A percentile compares a stretch with the other conserved stretches of the same genome.
Evolutionary conservation across 345 rosid species (phyloP).

Genomic region (Linum trigynum): DNA sequence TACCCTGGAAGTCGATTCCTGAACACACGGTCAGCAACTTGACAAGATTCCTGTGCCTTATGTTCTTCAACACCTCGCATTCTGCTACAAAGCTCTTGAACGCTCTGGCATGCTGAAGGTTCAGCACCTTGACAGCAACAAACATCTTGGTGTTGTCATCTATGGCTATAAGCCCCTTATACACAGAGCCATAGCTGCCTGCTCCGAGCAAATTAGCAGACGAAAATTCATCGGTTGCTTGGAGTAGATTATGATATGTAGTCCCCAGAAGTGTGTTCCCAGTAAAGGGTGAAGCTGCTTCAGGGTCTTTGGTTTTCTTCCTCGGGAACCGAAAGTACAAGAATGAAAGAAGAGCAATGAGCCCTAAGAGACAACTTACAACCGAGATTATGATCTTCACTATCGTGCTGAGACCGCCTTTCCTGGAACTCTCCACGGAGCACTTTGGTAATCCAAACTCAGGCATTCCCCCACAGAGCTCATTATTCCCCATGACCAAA

Average conservation of each 20-base stretch:
- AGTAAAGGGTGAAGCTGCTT: background rate
- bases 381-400: background rate
- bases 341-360: background rate
- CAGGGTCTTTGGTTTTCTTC: background rate
- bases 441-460: slow-evolving; percentile 7
- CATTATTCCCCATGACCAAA: slow-evolving; percentile 72
- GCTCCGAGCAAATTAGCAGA: background rate
- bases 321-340: background rate
- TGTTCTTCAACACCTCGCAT: background rate
- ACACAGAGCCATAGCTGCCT: background rate
- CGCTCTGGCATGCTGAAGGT: background rate
- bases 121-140: background rate
- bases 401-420: background rate
- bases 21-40: background rate
- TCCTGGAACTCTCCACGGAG: background rate
- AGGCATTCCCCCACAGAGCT: slow-evolving; percentile 63
- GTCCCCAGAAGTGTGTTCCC: background rate
- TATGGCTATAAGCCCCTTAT: background rate
- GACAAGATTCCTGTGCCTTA: background rate
- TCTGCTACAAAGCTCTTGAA: background rate
- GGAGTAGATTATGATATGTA: background rate
- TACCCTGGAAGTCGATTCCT: background rate
- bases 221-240: background rate
- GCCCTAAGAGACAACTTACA: background rate
- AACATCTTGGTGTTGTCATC: background rate